Evolutionary conservation across 192 early-diverging fungal genomes (phyloP).

Genomic region (Backusella tuberculispora): DNA sequence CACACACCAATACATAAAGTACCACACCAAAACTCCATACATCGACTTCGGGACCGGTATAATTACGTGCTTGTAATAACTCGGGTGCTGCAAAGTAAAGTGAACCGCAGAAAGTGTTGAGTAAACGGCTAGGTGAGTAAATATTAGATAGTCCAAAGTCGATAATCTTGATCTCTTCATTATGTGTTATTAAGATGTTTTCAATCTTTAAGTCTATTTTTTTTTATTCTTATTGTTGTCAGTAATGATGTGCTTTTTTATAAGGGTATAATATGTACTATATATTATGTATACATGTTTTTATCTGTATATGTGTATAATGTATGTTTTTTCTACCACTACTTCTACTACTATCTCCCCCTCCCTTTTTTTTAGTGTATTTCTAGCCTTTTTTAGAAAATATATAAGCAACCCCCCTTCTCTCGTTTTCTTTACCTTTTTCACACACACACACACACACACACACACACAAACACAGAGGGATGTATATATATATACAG

Average conservation of each 20-base stretch:
- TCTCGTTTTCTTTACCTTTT: no score
- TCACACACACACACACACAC: no score
- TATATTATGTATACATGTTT: not conserved
- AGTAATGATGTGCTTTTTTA: no score
- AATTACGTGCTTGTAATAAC: slow-evolving; percentile 78
- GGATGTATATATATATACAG: no score
- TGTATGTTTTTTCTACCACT: not conserved
- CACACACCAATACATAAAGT: slow-evolving; percentile 81
- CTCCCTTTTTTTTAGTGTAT: not conserved
- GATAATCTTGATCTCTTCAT: slow-evolving; percentile 80
- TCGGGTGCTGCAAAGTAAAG: slow-evolving; percentile 88
- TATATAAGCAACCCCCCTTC: no score
- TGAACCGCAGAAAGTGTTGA: slow-evolving; percentile 64
- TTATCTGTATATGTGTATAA: not conserved
- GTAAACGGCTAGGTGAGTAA: slow-evolving; percentile 49
- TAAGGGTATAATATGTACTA: not conserved
- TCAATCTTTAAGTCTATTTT: slow-evolving; percentile 76
- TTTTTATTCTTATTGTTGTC: not conserved
- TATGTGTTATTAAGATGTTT: slow-evolving; percentile 75
- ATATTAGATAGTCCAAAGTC: slow-evolving; percentile 90
- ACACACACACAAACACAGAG: no score
- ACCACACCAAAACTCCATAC: slow-evolving; percentile 89
- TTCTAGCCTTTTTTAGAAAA: not conserved
- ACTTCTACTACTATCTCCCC: not conserved
- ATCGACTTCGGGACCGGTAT: slow-evolving; percentile 85